A percentile compares a stretch with the other conserved stretches of the same genome.
phyloP scores from a whole-genome alignment of 23 red algal genomes.

The Gracilaria domingensis region DNA sequence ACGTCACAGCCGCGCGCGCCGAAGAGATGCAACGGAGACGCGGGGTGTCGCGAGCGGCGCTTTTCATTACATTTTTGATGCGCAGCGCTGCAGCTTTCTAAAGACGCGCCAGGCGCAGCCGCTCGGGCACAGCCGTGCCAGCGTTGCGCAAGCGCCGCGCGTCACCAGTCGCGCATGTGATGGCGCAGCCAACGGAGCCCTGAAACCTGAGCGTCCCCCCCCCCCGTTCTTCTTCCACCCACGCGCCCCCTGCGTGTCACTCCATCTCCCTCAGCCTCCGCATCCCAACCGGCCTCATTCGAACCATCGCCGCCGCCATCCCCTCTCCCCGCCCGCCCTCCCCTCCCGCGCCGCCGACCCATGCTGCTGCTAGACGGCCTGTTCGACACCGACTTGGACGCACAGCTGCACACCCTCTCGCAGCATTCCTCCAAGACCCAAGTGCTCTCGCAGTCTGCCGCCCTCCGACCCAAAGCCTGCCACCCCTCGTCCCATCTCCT shows the following conservation, averaged over 20 bases:
- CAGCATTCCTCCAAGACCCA: conserved; percentile 20
- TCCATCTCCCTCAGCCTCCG: too few species aligned
- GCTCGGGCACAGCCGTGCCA: too few species aligned
- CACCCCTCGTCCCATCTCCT: conserved; percentile 20
- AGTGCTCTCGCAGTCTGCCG: conserved; percentile 1
- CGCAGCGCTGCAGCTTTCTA: conserved; percentile 10
- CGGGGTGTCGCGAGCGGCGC: not conserved
- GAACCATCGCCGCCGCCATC: not conserved
- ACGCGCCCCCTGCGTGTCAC: not conserved
- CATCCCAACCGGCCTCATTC: not conserved
- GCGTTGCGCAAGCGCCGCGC: not conserved
- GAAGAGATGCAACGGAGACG: not conserved
- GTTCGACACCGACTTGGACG: conserved; percentile 30
- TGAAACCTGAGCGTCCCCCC: not conserved
- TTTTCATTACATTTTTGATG: conserved; percentile 24
- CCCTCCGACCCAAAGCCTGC: conserved; percentile 17
- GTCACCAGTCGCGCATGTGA: not conserved
- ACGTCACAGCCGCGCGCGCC: not conserved
- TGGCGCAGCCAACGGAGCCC: not conserved
- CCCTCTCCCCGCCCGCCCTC: not conserved
- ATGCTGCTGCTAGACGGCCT: conserved; percentile 30
- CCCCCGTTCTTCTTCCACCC: not conserved
- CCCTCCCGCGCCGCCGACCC: not conserved
- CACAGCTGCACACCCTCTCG: conserved; percentile 15
- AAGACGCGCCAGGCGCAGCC: not conserved